Evolutionary conservation across 768 basidiomycete genomes (phyloP).

Genomic region (Mycena crocata): DNA sequence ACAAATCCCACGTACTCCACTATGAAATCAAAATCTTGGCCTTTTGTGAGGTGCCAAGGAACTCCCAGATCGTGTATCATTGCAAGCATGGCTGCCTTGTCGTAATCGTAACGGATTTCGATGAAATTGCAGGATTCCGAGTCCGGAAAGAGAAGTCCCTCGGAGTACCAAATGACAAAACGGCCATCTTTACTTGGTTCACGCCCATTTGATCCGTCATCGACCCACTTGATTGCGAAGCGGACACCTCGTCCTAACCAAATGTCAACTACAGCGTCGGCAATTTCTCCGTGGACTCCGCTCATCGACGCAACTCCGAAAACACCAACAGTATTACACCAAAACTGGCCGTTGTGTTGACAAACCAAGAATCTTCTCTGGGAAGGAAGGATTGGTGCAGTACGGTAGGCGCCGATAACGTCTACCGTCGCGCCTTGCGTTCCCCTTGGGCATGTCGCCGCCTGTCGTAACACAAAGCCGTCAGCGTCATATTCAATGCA

Average conservation of each 20-base stretch:
- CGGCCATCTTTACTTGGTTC: not conserved
- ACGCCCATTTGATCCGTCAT: not conserved
- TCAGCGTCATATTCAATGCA: slow-evolving; percentile 15
- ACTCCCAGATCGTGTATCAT: slow-evolving; percentile 8
- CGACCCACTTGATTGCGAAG: slow-evolving; percentile 5
- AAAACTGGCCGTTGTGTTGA: not conserved
- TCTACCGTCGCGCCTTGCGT: slow-evolving; percentile 1
- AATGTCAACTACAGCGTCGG: slow-evolving; percentile 6
- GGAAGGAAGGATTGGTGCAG: not conserved
- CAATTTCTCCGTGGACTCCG: slow-evolving; percentile 8
- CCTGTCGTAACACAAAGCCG: not conserved
- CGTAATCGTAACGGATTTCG: slow-evolving; percentile 3
- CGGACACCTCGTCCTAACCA: not conserved
- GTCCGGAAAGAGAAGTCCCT: not conserved
- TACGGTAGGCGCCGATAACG: not conserved
- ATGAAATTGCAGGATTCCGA: slow-evolving; percentile 6
- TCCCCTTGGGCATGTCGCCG: not conserved
- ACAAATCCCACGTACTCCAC: slow-evolving; percentile 10
- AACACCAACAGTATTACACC: slow-evolving; percentile 8
- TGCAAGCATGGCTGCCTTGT: slow-evolving; percentile 3
- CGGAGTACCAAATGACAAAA: not conserved
- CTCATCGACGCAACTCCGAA: slow-evolving; percentile 7
- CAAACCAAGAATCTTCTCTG: slow-evolving; percentile 3
- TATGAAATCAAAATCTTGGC: slow-evolving; percentile 12
- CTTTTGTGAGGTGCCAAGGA: slow-evolving; percentile 1